Conservation (phyloP, 2,329 filamentous ascomycete genomes). For the Talaromyces sp. region DNA sequence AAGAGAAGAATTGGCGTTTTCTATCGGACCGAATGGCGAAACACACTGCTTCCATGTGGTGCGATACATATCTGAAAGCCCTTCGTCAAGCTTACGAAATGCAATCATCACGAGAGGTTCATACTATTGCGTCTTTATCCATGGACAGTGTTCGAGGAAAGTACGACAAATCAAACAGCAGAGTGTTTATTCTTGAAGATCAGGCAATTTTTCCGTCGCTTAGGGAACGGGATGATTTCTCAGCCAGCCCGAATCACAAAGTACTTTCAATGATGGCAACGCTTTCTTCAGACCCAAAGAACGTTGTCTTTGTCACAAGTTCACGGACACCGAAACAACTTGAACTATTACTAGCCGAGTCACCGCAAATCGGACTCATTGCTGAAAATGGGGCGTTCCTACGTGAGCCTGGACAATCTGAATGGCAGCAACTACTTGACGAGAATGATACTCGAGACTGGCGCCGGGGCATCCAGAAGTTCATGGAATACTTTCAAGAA, state of each 20-base stretch:
- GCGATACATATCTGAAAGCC: slow-evolving; percentile 63
- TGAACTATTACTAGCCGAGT: slow-evolving; percentile 70
- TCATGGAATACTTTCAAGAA: slow-evolving; percentile 83
- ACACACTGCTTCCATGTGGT: slow-evolving; percentile 81
- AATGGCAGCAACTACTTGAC: slow-evolving; percentile 75
- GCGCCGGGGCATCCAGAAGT: slow-evolving; percentile 77
- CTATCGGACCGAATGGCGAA: slow-evolving; percentile 69
- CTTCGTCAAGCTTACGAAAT: slow-evolving; percentile 73
- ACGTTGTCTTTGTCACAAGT: slow-evolving; percentile 88
- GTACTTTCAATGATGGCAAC: slow-evolving; percentile 32
- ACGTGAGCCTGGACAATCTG: slow-evolving; percentile 59
- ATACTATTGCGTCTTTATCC: slow-evolving; percentile 75
- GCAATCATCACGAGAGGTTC: slow-evolving; percentile 74
- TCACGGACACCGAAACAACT: slow-evolving; percentile 78
- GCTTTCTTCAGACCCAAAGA: slow-evolving; percentile 69
- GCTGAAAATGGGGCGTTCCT: slow-evolving; percentile 92
- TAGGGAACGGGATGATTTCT: slow-evolving; percentile 45
- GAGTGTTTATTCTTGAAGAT: slow-evolving; percentile 86
- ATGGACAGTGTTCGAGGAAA: slow-evolving; percentile 58
- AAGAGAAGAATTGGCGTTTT: slow-evolving; percentile 67
- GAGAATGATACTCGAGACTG: slow-evolving; percentile 65
- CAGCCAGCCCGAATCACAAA: background rate
- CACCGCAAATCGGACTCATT: slow-evolving; percentile 75
- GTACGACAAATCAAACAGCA: slow-evolving; percentile 62
- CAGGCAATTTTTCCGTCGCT: slow-evolving; percentile 80